Evolutionary conservation across 2,329 filamentous ascomycete species (phyloP), one percentile per base, ranked within the genome.

Genomic region (Fusarium multiceps): DNA sequence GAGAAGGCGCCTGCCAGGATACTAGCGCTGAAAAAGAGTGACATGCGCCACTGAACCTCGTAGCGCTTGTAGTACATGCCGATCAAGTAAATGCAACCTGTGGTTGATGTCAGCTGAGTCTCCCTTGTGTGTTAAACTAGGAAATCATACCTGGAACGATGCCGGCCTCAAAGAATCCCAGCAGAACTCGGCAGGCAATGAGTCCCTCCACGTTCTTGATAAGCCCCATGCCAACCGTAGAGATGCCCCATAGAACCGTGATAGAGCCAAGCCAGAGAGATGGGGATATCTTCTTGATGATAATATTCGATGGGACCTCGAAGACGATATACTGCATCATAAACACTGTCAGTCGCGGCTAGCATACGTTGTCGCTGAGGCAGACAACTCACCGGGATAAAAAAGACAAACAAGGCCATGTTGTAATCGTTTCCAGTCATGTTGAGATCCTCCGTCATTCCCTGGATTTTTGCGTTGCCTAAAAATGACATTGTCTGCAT

Each of bases 341-440:
- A 23, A 55, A 57, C 6, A 84, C 74, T 1, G 81, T 80, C n/a
- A 53, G 45, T 32, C 5, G 45, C 2, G 20, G 8, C 3, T 13
- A 3, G 5, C 10, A 3, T 21, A n/a, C 12, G 1, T 2, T n/a
- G 14, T 0, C 7, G 13, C 13, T 4, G 3, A 7, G 1, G 9
- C 7, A 11, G 3, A 8, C 1, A 21, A 23, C 55, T 4, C 46
- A 62, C 59, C 2, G 59, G 59, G 2, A 62, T 62, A 11, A 62
- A 62, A 10, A 62, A 62, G 14, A 62, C 56, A 12, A 62, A 62
- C 6, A 85, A 72, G 1, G 77, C 78, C 55, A 80, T 81, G 75
- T 91, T 91, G 78, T 91, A 92, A 74, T 90, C 83, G n/a, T 82
- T 81, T 1, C 42, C 45, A 3, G 50, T 59, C 49, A 76, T 68